Base-by-base conservation (phyloP, 2,329 filamentous ascomycete genomes). In the Fusarium pseudoanthophilum region DNA sequence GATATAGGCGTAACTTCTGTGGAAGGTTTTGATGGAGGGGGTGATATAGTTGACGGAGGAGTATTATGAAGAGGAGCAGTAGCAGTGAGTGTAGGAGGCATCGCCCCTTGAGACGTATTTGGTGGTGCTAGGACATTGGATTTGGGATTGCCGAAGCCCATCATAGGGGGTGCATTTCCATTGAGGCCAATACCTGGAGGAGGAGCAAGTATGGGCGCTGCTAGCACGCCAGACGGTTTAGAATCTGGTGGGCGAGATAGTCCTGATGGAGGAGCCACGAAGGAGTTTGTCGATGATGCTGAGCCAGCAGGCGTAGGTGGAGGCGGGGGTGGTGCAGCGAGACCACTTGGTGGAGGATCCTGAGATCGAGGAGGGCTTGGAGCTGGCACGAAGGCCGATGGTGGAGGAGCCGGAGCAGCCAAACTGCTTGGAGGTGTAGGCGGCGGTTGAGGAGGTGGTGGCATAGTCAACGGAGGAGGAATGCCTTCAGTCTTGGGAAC, bases 51-150 rank as follows among this genome's bases (percentile, higher is more conserved):
- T 40, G 63, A 39, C 14, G 67, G 43, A 24, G 72, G 43, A 24
- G 72, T 67, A 28, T 73, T 67, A 26, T 72, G 60, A 24, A 73
- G 70, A 39, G 79, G 76, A n/a, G 58, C 42, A 24, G 65, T 53
- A 42, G 66, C 46, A 30, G 74, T 59, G 15, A 75, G 52, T 26
- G 67, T 59, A 18, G 77, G 75, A 55, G 75, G 75, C 28, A 70
- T 56, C 26, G 60, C 69, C 46, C 51, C 73, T 64, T 83, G 83
- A 20, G 80, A 77, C 15, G 83, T 82, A 65, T 84, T 84, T n/a
- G 84, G 85, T 18, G 80, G 82, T 37, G 85, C 85, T n/a, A 86
- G 81, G 30, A 85, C 80, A 59, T 83, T 83, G 20, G 83, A 85
- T 70, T 83, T 86, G 40, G 82, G 80, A 52, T 48, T 77, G 39